Base-by-base conservation (phyloP, 2,329 filamentous ascomycete species). In the Fusarium sp. region DNA sequence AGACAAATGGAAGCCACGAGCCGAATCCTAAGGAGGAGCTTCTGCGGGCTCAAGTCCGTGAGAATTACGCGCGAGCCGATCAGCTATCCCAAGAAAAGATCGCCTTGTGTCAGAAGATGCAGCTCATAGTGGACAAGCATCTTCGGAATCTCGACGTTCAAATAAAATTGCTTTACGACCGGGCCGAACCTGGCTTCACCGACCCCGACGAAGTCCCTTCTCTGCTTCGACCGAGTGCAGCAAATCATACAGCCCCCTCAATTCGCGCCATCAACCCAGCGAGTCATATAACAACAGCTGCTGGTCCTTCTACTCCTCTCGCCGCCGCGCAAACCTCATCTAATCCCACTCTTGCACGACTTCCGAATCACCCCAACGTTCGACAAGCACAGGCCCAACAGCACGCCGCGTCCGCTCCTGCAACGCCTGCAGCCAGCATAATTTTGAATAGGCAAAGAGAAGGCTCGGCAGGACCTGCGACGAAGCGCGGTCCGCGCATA, bases 11-110 rank as follows among this genome's bases (percentile, higher is more conserved):
- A 64, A 91, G 89, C 70, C 86, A 91, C 69, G 83, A 88, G 47
- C 81, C 83, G 29, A 92, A 94, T 69, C 90, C 91, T 0, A 91
- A 91, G 71, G 91, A 96, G 77, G 87, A 90, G 11, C 76, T 81
- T 12, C 84, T 91, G 70, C 84, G 86, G 49, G 84, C 86, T 43
- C 83, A 85, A 49, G 89, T 94, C 66, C 78, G 82, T 51, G 87
- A 91, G 59, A 88, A 87, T 70, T 94, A 85, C 70, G 83, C 84
- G 60, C 85, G 84, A 65, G 89, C 89, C 49, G 87, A 93, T 62
- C 81, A 87, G 58, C 78, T 95, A 31, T 87, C 92, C 54, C 84
- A 87, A 50, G 91, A 95, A 73, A 95, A 95, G 79, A 81, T 91
- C 49, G 83, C 82, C 3, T 78, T 95, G 28, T 83, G 87, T 5